Evolutionary conservation across 2,329 filamentous ascomycete species (phyloP), one percentile per base, ranked within the genome.

Genomic region (Aspergillus ochraceus): DNA sequence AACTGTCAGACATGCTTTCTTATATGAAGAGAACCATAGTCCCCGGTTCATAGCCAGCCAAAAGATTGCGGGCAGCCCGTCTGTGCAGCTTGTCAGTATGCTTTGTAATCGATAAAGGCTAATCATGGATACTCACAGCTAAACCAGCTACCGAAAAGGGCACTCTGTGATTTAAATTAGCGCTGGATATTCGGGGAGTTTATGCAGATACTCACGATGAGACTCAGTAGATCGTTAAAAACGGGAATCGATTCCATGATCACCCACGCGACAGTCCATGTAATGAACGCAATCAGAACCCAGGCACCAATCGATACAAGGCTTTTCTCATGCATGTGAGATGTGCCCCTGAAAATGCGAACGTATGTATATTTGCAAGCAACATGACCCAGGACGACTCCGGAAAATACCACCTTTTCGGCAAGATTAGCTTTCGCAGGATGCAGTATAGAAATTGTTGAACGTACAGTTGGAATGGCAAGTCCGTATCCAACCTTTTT

Each of bases 311-410:
- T 42, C 1, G 36, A 42, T 12, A 42, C 14, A 42, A 42, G 36
- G 26, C 14, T 32, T 22, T 52, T 30, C 50, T 20, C 50, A 36
- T 29, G 50, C 50, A 32, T 52, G 6, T 52, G 26, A 36, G 29
- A 19, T 20, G 29, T 52, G 26, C 29, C 50, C 17, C 29, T 17
- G 32, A 32, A 52, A 36, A 32, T 32, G 32, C 14, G 50, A 14
- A 32, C n/a, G 50, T 30, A 90, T 54, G 89, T 79, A 63, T 88
- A 88, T 68, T 88, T 89, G 51, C 80, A 81, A 1, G 85, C 86
- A 1, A 90, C 86, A 58, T 88, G 84, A 4, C 84, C 87, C 66
- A 89, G 86, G 57, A 91, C 87, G 11, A 90, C 87, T 49, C 88
- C 88, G 0, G 88, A 86, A 51, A 91, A 84, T 32, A 90, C 78